Base-by-base conservation (phyloP, 192 early-diverging fungal genomes). In the Backusella sp. region DNA sequence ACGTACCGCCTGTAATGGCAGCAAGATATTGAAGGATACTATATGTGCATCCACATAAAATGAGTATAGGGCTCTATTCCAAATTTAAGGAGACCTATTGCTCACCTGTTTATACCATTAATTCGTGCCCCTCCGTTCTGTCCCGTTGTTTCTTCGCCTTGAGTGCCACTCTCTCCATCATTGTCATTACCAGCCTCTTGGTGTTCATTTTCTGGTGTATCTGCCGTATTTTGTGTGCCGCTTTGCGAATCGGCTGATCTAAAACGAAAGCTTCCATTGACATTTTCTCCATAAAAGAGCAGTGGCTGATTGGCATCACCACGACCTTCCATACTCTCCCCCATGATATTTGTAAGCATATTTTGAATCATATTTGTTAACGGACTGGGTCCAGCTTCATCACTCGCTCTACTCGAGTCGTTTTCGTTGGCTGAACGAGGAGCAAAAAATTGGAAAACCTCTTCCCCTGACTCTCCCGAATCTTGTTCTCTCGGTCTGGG, bases 1-100 rank as follows among this genome's bases (percentile, higher is more conserved):
- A 53, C 1, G 81, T 73, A 0, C 78, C 81, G 1, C 85, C 80
- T 17, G 86, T 77, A 17, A 87, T 44, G 15, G 42, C 42, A 17
- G 73, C 62, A 7, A 78, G 35, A 66, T 75, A 42, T 36, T 77
- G 76, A 14, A 78, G 17, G 3, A 77, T 32, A 1, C 80, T 77
- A 15, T 70, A 11, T 37, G 30, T 30, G 19, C 19, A 52, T 52
- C n/a, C 3, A 52, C 49, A 2, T 11, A 52, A 19, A 6, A 19
- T 19, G 19, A 52, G 49, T 6, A 52, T n/a, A 32, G 6, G 0
- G 46, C 15, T 49, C 15, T 49, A 19, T 49, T 49, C 15, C 46
- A 5, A 4, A 15, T 49, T 53, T 21, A 23, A 56, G 52, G 52
- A 23, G 52, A 21, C 0, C 0, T 1, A 23, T 23, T 21, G 17